phyloP scores from a whole-genome alignment of 495 filamentous ascomycete species.

The Neurospora sp. region DNA sequence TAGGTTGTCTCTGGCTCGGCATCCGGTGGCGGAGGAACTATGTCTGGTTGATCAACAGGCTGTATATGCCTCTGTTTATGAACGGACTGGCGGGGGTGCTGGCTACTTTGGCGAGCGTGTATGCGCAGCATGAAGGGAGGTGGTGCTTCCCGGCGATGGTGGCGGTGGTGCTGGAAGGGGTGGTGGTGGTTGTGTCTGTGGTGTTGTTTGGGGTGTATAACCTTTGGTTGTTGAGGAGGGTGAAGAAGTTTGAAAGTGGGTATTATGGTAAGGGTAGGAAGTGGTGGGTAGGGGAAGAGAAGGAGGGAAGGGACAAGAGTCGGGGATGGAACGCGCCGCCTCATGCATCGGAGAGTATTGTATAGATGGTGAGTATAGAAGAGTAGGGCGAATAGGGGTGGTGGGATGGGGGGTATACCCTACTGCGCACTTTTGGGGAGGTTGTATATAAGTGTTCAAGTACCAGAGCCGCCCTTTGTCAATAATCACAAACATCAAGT shows the following conservation, averaged over 20 bases:
- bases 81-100: constrained; percentile 40
- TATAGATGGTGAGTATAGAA: not conserved
- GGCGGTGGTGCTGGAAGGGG: constrained; percentile 21
- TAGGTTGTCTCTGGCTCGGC: constrained; percentile 13
- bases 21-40: constrained; percentile 28
- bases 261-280: not conserved
- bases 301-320: not conserved
- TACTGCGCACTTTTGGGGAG: no score
- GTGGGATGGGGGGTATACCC: not conserved
- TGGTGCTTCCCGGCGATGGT: constrained; percentile 38
- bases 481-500: not conserved
- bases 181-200: constrained; percentile 10
- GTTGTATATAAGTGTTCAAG: not conserved
- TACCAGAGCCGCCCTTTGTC: not conserved
- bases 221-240: constrained; percentile 17
- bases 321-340: not conserved
- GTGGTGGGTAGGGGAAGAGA: not conserved
- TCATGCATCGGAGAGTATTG: constrained; percentile 14
- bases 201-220: constrained; percentile 29
- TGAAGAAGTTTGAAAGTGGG: constrained; percentile 13
- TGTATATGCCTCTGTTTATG: constrained; percentile 33
- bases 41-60: constrained; percentile 34
- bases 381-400: not conserved
- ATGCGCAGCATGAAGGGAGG: constrained; percentile 32
- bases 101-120: constrained; percentile 39